These are phyloP conservation scores for Diutina siamensis DNA, from an alignment of 1,139 yeast genomes.

Conservation along the genomic window DNA sequence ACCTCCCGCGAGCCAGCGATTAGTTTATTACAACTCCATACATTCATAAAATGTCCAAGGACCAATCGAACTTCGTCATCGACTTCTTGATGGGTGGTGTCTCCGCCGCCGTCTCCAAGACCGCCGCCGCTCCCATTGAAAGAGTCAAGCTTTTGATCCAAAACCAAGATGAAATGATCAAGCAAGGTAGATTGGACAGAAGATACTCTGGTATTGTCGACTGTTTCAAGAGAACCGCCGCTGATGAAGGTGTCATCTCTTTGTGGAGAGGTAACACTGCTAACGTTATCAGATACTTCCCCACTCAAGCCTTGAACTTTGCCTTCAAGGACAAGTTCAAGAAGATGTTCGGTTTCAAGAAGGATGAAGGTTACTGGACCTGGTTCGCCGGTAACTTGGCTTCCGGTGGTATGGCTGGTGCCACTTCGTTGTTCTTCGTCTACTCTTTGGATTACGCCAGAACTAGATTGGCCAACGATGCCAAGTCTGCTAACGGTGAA, in stretches of 20 bases:
- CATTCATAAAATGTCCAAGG: slow-evolving; percentile 1
- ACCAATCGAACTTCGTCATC: slow-evolving; percentile 10
- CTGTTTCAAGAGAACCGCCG: slow-evolving; percentile 63
- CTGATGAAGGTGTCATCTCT: slow-evolving; percentile 58
- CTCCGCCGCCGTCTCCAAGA: slow-evolving; percentile 77
- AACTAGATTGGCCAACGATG: slow-evolving; percentile 77
- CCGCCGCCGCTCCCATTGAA: slow-evolving; percentile 80
- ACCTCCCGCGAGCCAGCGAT: not conserved
- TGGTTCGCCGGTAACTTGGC: slow-evolving; percentile 77
- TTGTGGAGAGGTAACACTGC: slow-evolving; percentile 87
- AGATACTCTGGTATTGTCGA: slow-evolving; percentile 60
- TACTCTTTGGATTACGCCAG: slow-evolving; percentile 78
- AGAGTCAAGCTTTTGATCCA: slow-evolving; percentile 72
- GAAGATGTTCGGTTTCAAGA: slow-evolving; percentile 66
- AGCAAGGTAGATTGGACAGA: slow-evolving; percentile 63
- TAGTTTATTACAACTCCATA: not conserved
- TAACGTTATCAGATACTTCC: slow-evolving; percentile 76
- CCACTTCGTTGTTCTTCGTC: slow-evolving; percentile 61
- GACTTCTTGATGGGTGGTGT: slow-evolving; percentile 76
- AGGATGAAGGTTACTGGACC: slow-evolving; percentile 52
- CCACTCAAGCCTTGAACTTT: slow-evolving; percentile 75
- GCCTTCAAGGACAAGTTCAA: slow-evolving; percentile 80
- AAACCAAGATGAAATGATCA: slow-evolving; percentile 77
- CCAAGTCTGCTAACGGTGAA: slow-evolving; percentile 57
- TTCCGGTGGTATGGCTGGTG: slow-evolving; percentile 80